A percentile compares a stretch with the other conserved stretches of the same genome.
These are phyloP conservation scores for Sporothrix globosa DNA, from an alignment of 2,329 filamentous ascomycete species.

Conservation along the genomic window DNA sequence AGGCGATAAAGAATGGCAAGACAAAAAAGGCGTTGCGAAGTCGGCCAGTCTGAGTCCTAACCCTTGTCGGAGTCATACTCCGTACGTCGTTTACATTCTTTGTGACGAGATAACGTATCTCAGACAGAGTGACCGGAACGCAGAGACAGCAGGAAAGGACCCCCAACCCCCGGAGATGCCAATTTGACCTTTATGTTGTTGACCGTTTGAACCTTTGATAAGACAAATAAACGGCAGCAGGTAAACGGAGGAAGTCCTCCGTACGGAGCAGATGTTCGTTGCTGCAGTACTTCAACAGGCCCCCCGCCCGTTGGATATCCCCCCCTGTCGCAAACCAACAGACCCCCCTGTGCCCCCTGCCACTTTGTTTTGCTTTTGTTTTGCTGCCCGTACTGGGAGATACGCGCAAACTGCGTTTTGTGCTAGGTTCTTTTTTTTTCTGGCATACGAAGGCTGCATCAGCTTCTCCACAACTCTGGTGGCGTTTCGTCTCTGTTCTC, in stretches of 20 bases:
- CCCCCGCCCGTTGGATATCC: background rate
- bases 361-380: background rate
- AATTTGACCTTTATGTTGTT: background rate
- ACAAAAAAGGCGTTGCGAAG: background rate
- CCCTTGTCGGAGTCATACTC: background rate
- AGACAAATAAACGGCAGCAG: background rate
- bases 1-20: background rate
- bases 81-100: no score
- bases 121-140: background rate
- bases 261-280: background rate
- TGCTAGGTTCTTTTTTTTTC: background rate
- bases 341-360: background rate
- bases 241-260: background rate
- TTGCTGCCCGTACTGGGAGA: constrained; percentile 26
- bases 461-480: constrained; percentile 12
- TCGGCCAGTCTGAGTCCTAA: background rate
- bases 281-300: background rate
- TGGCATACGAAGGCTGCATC: constrained; percentile 4
- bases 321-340: constrained; percentile 11
- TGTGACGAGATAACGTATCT: background rate
- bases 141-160: background rate
- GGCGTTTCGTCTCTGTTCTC: constrained; percentile 14
- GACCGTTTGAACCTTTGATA: constrained; percentile 4
- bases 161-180: background rate
- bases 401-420: constrained; percentile 15